Base-by-base conservation (phyloP, 129 eudicot genomes). In the Centrapalus pauciflorus region DNA sequence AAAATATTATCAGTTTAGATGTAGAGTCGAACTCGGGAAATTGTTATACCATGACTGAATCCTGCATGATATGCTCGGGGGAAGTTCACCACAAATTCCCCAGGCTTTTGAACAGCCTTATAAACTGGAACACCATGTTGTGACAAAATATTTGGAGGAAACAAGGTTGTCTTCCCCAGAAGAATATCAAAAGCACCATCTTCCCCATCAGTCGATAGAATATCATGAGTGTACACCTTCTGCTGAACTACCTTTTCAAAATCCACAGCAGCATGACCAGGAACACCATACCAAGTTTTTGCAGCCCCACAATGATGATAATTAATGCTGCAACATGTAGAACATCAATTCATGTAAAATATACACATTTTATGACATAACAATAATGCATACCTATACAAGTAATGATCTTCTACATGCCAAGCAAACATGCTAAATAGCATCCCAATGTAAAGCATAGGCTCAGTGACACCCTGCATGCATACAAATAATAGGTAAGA, bases 321-420 rank as follows among this genome's bases (percentile, higher is more conserved):
- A 64, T 94, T 94, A 62, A 94, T 84, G 82, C 99, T 94, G 85
- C 86, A 74, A 46, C 13, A 25, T 26, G 69, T 20, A 24, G 11
- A 51, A 40, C 16, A 46, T 21, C 34, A 29, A 27, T 8, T 50
- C 49, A 17, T 54, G 55, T 52, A 57, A 55, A 26, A 45, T 58
- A 34, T 4, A 14, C 21, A 5, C 19, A 48, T 12, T 24, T 9
- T 1, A 17, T 11, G 23, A 28, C 51, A 8, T 41, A 66, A 61
- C 66, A 29, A 56, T 12, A 62, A 14, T 64, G 51, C 17, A 55
- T 80, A 94, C 99, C 99, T 94, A 54, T 94, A 94, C 48, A 94
- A 67, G 75, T 94, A 94, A 81, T 94, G 99, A 85, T 94, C 99
- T 81, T 94, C 99, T 75, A 94, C 99, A 70, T 94, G 99, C 99